A percentile compares a stretch with the other conserved stretches of the same genome.
phyloP scores from a whole-genome alignment of 1,139 yeast species.

The Geotrichum citri-aurantii region DNA sequence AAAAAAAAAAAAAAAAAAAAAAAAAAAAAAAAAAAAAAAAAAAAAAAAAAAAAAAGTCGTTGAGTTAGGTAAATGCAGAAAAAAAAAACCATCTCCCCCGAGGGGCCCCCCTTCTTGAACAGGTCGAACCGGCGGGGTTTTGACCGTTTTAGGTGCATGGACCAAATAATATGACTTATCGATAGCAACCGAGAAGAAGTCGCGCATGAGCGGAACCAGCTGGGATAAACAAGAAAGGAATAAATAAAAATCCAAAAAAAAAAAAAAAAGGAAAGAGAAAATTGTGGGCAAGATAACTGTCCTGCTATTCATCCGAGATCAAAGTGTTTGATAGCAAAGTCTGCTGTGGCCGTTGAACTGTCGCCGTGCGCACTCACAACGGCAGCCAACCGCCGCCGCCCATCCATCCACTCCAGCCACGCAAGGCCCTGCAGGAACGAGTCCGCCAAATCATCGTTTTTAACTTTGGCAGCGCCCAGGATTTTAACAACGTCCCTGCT shows the following conservation, averaged over 20 bases:
- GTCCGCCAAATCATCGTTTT: slow-evolving; percentile 59
- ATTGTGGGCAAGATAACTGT: background rate
- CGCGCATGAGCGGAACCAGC: background rate
- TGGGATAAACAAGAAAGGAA: background rate
- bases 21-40: background rate
- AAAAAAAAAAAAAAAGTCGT: background rate
- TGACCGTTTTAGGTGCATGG: background rate
- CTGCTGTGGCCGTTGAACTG: background rate
- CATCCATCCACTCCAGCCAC: slow-evolving; percentile 46
- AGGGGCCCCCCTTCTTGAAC: background rate
- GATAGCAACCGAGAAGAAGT: background rate
- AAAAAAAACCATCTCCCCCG: too few relatives aligned
- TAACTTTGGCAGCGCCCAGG: slow-evolving; percentile 29
- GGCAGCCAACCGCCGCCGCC: background rate
- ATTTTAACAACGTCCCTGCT: background rate
- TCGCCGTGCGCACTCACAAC: background rate
- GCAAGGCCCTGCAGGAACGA: slow-evolving; percentile 53
- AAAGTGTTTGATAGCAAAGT: background rate
- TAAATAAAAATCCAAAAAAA: background rate
- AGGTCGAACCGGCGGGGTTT: background rate
- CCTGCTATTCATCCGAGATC: background rate
- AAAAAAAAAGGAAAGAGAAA: background rate
- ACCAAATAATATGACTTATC: background rate
- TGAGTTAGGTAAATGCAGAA: too few relatives aligned
- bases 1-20: background rate